A percentile compares a stretch with the other conserved stretches of the same genome.
These are phyloP conservation scores for Populus deltoides DNA, from an alignment of 345 rosid species.

Conservation along the genomic window DNA sequence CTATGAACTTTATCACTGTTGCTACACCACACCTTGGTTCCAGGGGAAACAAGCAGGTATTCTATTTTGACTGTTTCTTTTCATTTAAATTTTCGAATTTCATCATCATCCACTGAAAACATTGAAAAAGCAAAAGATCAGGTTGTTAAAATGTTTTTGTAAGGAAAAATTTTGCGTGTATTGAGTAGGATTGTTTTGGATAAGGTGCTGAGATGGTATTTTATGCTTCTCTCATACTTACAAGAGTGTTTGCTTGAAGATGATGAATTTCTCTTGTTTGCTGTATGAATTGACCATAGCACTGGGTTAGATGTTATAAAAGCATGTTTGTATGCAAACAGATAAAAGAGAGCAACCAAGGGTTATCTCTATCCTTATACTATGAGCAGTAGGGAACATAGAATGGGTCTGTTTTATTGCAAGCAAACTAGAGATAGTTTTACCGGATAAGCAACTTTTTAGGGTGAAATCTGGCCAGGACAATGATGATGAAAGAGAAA, in stretches of 20 bases:
- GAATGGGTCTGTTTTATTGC: neutral
- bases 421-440: neutral
- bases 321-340: neutral
- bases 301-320: neutral
- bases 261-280: neutral
- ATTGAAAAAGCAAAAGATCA: neutral
- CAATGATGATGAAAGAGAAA: too few relatives aligned
- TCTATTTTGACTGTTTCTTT: neutral
- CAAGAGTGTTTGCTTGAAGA: neutral
- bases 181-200: neutral
- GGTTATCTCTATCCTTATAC: neutral
- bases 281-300: neutral
- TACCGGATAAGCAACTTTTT: neutral
- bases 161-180: neutral
- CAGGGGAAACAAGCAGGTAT: constrained; percentile 91
- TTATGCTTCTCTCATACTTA: neutral
- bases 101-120: constrained; percentile 1
- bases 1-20: constrained; percentile 82
- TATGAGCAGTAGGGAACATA: too few relatives aligned
- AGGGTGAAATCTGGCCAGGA: neutral
- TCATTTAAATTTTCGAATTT: constrained; percentile 6
- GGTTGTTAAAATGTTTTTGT: neutral
- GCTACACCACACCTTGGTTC: constrained; percentile 99
- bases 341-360: neutral
- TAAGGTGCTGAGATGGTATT: neutral